Base-by-base conservation (phyloP, 257 asterid genomes). In the Solanum lycopersicoides region DNA sequence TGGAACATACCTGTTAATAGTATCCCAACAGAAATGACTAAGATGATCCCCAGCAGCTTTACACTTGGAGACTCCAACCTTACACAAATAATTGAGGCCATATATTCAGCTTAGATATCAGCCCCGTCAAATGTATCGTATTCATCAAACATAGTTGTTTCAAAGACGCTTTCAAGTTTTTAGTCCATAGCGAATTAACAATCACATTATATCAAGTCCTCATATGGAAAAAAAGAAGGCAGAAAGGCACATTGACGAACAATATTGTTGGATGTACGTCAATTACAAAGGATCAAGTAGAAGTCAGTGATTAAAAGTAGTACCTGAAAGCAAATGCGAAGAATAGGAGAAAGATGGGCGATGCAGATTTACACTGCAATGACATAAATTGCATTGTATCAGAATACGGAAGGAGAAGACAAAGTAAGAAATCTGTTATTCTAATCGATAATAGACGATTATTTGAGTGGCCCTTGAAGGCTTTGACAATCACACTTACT, bases 281-380 rank as follows among this genome's bases (percentile, higher is more conserved):
- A 6, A 56, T 56, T 3, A 56, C 10, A 56, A 56, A 56, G 65
- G 65, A 56, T 56, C 4, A 56, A 56, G 65, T 18, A 56, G 65
- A 18, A 56, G 16, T 10, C 69, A 50, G 44, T 30, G 12, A 1
- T 28, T 80, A 47, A 30, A 77, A 47, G 44, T 47, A 47, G 56
- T 92, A 97, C 99, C 99, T 96, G 98, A 97, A 97, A 85, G 98
- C 97, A 91, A 97, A 96, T 88, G 99, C 99, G 89, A 97, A 97
- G 68, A 96, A 88, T 60, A 97, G 99, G 90, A 97, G 98, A 92
- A 97, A 97, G 91, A 97, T 96, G 77, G 99, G 99, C 66, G 98
- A 88, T 20, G 99, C 99, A 28, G 99, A 96, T 96, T 97, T 97
- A 92, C 99, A 97, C 99, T 97, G 98, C 94, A 93, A 82, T 80